phyloP scores from a whole-genome alignment of 2,329 filamentous ascomycete genomes.

The Immersiporthe knoxdaviesiana region DNA sequence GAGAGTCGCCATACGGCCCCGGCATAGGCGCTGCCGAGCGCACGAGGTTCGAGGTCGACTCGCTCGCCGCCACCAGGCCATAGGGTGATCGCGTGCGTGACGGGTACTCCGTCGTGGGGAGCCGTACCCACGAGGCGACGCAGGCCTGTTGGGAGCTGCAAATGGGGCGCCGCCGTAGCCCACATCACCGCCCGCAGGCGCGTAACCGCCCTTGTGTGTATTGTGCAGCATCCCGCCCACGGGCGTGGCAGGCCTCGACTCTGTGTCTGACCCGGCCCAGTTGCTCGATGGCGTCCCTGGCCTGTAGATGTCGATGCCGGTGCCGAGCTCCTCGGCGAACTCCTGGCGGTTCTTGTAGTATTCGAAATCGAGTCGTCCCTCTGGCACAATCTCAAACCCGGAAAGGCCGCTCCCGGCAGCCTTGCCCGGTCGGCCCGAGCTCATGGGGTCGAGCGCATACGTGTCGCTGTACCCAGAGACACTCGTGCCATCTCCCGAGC shows the following conservation, averaged over 20 bases:
- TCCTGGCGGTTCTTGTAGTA: constrained; percentile 90
- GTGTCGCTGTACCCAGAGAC: constrained; percentile 81
- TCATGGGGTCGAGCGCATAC: constrained; percentile 81
- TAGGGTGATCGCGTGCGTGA: constrained; percentile 24
- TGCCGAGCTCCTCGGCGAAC: constrained; percentile 78
- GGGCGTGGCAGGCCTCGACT: constrained; percentile 57
- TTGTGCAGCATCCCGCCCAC: constrained; percentile 42
- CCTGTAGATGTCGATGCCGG: constrained; percentile 59
- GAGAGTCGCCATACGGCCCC: constrained; percentile 31
- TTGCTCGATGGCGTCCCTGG: constrained; percentile 64
- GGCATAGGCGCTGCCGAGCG: constrained; percentile 28
- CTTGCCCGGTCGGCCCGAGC: constrained; percentile 58
- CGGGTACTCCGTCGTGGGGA: constrained; percentile 28
- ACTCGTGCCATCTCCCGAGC: constrained; percentile 58
- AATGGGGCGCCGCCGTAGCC: constrained; percentile 6
- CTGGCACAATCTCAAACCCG: constrained; percentile 88
- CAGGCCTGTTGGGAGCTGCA: constrained; percentile 14
- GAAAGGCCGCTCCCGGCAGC: constrained; percentile 47
- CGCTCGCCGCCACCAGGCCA: constrained; percentile 26
- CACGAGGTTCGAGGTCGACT: constrained; percentile 28
- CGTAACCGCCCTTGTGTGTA: constrained; percentile 35
- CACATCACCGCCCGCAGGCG: constrained; percentile 20
- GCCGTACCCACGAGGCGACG: constrained; percentile 22
- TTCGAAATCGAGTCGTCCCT: constrained; percentile 84
- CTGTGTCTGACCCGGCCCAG: constrained; percentile 44